Evolutionary conservation across 2,329 filamentous ascomycete species (phyloP), one percentile per base, ranked within the genome.

Genomic region (Clonostachys chloroleuca): DNA sequence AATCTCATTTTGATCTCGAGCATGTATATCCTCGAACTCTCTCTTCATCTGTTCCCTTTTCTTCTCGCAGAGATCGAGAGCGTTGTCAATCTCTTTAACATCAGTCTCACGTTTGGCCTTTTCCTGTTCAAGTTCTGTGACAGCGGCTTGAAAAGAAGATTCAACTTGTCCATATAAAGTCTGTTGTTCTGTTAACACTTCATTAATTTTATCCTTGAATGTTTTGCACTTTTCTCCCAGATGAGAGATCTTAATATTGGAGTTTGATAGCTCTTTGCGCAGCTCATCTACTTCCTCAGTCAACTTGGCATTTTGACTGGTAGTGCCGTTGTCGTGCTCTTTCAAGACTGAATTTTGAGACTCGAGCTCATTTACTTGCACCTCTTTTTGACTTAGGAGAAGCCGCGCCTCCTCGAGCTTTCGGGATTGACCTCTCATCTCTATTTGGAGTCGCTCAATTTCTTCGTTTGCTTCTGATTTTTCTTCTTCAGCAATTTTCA

Each of bases 161-260:
- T 30, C 24, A 30, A 30, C 24, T 30, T 60, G 58, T 5, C 50
- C 55, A 51, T 65, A 75, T 2, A 78, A 59, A 6, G 55, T 55
- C 47, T 77, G 72, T 30, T 79, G 75, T 48, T 79, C 74, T 3
- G 54, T 50, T 9, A 72, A 69, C 2, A 70, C 69, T 43, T 69
- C 60, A 47, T 77, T 74, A n/a, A 80, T 55, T 14, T 67, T 68
- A 4, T 56, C 52, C 46, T 59, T 67, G 49, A 64, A 69, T 2
- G 53, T 53, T 6, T 56, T 58, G 40, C 65, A 56, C 47, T 65
- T 75, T 10, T 66, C 63, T 43, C 67, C 49, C 10, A 63, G 37
- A 6, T 42, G 43, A 13, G 44, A 44, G 2, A 46, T 48, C 42
- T 52, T 51, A 16, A 56, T 44, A n/a, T 58, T 55, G 12, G 59